phyloP scores from a whole-genome alignment of 1,284 basidiomycete genomes.

The Fistulinella cinereoalba region DNA sequence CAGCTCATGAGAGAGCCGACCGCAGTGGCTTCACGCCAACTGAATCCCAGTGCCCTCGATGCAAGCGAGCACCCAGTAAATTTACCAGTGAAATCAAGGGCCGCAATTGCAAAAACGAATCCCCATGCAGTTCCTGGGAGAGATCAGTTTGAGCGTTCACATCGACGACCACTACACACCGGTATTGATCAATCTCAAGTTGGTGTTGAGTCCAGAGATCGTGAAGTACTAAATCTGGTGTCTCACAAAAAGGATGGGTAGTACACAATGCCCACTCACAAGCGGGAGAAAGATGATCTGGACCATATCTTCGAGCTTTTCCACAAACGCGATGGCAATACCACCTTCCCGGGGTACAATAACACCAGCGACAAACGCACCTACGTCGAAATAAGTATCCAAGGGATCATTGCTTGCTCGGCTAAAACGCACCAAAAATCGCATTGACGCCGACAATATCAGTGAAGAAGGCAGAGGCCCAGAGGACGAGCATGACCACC shows the following conservation, averaged over 20 bases:
- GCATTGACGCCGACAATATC: conserved; percentile 93
- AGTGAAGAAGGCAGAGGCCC: conserved; percentile 89
- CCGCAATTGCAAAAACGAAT: conserved; percentile 79
- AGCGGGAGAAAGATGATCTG: conserved; percentile 84
- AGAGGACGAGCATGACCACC: conserved; percentile 72
- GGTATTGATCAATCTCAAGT: conserved; percentile 80
- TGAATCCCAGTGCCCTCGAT: conserved; percentile 73
- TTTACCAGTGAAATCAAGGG: conserved; percentile 83
- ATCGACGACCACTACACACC: conserved; percentile 38
- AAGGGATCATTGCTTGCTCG: not conserved
- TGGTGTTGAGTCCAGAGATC: conserved; percentile 83
- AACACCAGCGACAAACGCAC: conserved; percentile 87
- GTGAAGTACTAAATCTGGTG: conserved; percentile 75
- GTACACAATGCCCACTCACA: conserved; percentile 40
- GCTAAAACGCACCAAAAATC: conserved; percentile 63
- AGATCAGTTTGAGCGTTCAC: conserved; percentile 40
- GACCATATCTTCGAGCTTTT: conserved; percentile 83
- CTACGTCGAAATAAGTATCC: conserved; percentile 38
- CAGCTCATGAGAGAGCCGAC: conserved; percentile 95
- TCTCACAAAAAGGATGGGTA: conserved; percentile 2
- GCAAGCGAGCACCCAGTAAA: conserved; percentile 71
- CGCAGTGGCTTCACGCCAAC: conserved; percentile 75
- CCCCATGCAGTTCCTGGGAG: conserved; percentile 83
- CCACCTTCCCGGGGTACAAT: conserved; percentile 90
- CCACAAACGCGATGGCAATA: conserved; percentile 73